phyloP scores from a whole-genome alignment of 108 stramenopile genomes.

The Cyclotella distinguenda region DNA sequence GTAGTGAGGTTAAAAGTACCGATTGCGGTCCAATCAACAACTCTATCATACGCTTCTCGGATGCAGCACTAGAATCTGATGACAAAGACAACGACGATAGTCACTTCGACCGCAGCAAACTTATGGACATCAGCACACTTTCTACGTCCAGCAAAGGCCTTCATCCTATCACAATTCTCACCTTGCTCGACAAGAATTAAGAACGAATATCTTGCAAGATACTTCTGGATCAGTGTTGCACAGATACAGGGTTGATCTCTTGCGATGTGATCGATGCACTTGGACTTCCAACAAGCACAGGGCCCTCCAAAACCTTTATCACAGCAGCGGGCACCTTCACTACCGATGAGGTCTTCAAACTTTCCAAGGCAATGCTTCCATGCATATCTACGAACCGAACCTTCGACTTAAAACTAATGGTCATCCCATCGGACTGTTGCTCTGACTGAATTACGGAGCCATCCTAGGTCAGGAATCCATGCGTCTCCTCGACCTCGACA shows the following conservation, averaged over 20 bases:
- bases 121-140: background rate
- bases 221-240: background rate
- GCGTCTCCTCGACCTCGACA: background rate
- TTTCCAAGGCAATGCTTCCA: background rate
- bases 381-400: background rate
- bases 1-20: background rate
- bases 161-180: background rate
- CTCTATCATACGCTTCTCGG: background rate
- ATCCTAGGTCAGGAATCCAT: conserved; percentile 11
- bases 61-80: background rate
- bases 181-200: background rate
- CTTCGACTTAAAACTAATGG: background rate
- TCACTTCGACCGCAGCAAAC: background rate
- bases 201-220: background rate
- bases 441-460: conserved; percentile 5
- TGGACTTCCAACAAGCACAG: background rate
- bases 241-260: background rate
- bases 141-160: background rate
- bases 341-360: background rate
- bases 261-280: background rate
- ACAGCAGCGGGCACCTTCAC: background rate
- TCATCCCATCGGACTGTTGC: background rate
- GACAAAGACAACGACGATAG: background rate
- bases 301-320: background rate
- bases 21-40: background rate